Evolutionary conservation across 768 basidiomycete genomes (phyloP).

Genomic region (Exidia glandulosa): DNA sequence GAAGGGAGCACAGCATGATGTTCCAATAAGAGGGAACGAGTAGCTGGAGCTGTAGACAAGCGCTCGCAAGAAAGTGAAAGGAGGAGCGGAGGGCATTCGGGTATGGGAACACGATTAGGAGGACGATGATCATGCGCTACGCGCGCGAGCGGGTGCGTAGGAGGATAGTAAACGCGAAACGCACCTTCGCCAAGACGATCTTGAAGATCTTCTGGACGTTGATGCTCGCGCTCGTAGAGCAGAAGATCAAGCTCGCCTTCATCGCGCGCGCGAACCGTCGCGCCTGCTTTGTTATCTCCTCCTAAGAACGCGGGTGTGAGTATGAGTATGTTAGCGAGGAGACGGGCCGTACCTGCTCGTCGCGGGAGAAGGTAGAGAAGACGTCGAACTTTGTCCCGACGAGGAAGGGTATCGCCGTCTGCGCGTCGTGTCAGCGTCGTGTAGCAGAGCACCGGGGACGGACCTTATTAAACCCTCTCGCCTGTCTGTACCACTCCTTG

Average conservation of each 20-base stretch:
- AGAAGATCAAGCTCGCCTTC: conserved; percentile 99
- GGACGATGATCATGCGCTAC: neutral
- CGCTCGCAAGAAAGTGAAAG: too few species aligned
- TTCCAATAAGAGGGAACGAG: too few species aligned
- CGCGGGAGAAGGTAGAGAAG: conserved; percentile 88
- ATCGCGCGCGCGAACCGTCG: conserved; percentile 98
- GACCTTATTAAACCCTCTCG: conserved; percentile 98
- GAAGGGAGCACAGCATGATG: too few species aligned
- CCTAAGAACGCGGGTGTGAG: too few species aligned
- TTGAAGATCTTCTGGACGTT: conserved; percentile 99
- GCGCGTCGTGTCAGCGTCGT: neutral
- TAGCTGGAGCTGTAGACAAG: too few species aligned
- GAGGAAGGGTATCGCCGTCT: conserved; percentile 98
- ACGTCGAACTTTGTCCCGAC: conserved; percentile 99
- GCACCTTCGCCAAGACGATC: conserved; percentile 79
- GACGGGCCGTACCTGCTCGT: too few species aligned
- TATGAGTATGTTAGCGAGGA: too few species aligned
- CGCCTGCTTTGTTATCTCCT: conserved; percentile 97
- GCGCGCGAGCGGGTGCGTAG: neutral
- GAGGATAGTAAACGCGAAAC: neutral
- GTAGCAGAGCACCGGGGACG: conserved; percentile 11
- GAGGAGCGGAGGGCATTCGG: too few species aligned
- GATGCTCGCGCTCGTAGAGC: conserved; percentile 96
- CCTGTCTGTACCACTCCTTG: conserved; percentile 99
- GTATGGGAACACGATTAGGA: too few species aligned